Conservation (phyloP, 371 early-diverging fungal species). For the Caulochytrium protostelioides region DNA sequence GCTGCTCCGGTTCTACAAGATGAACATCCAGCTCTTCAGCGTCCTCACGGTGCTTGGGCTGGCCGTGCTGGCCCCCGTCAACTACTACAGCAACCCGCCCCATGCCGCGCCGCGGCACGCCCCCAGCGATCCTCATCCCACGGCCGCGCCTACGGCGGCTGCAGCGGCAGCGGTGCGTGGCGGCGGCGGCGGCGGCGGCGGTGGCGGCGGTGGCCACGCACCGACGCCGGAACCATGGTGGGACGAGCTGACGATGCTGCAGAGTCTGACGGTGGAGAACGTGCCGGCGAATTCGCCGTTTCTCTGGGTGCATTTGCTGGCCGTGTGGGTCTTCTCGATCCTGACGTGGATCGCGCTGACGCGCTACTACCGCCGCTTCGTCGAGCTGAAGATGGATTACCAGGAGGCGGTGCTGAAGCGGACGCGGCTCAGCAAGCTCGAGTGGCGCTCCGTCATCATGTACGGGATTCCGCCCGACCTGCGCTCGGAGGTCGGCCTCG, state of each 20-base stretch:
- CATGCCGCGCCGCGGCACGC: no score
- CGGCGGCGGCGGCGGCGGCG: no score
- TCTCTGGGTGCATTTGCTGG: constrained; percentile 13
- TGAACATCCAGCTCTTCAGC: constrained; percentile 11
- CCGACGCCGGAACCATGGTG: no score
- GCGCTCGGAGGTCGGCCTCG: constrained; percentile 21
- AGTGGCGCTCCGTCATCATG: constrained; percentile 17
- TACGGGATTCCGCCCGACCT: constrained; percentile 21
- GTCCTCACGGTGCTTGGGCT: constrained; percentile 16
- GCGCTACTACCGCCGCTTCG: constrained; percentile 11
- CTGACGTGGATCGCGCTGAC: constrained; percentile 7
- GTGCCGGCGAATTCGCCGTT: constrained; percentile 15
- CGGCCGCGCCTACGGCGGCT: no score
- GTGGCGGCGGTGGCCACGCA: no score
- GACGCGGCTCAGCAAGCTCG: constrained; percentile 19
- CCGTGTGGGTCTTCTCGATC: constrained; percentile 15
- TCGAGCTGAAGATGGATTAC: constrained; percentile 14
- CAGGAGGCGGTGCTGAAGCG: constrained; percentile 15
- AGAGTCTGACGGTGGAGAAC: constrained; percentile 20
- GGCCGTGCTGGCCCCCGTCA: constrained; percentile 12
- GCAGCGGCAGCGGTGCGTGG: no score
- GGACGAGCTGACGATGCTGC: no score
- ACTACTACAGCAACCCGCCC: constrained; percentile 14
- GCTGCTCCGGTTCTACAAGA: constrained; percentile 21
- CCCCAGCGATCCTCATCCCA: no score